A percentile compares a stretch with the other conserved stretches of the same genome.
These are phyloP conservation scores for Aspergillus hortae DNA, from an alignment of 2,329 filamentous ascomycete species.

Conservation along the genomic window DNA sequence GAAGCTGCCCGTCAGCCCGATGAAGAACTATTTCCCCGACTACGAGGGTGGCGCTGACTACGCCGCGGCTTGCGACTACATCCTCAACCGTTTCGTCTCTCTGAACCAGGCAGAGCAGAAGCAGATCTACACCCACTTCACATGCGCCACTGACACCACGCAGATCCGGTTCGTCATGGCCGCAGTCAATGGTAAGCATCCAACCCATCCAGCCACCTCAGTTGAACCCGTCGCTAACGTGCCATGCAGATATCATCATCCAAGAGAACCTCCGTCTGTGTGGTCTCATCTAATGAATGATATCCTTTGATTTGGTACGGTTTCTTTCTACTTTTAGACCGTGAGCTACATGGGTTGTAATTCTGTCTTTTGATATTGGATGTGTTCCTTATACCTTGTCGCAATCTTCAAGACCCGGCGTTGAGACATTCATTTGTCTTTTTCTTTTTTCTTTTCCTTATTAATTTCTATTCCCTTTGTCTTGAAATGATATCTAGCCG, in stretches of 20 bases:
- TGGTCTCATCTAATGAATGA: constrained; percentile 76
- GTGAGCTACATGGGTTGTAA: constrained; percentile 31
- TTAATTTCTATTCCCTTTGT: constrained; percentile 18
- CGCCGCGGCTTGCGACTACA: constrained; percentile 93
- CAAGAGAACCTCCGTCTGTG: constrained; percentile 98
- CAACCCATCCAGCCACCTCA: too few relatives aligned
- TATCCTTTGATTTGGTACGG: constrained; percentile 22
- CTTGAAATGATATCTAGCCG: constrained; percentile 25
- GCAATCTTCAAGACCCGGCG: constrained; percentile 26
- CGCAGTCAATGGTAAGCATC: constrained; percentile 83
- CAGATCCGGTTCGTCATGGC: constrained; percentile 99
- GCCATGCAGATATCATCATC: constrained; percentile 88
- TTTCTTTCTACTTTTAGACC: constrained; percentile 30
- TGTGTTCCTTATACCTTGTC: constrained; percentile 24
- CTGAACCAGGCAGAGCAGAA: constrained; percentile 99
- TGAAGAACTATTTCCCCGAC: constrained; percentile 74
- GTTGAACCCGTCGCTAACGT: constrained; percentile 9
- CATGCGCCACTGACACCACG: constrained; percentile 95
- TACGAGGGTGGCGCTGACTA: constrained; percentile 94
- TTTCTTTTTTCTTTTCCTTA: constrained; percentile 17
- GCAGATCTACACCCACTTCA: constrained; percentile 99
- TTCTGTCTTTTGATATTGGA: constrained; percentile 14
- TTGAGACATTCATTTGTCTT: constrained; percentile 31
- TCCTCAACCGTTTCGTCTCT: constrained; percentile 96
- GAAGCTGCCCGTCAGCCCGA: constrained; percentile 68